A percentile compares a stretch with the other conserved stretches of the same genome.
phyloP scores from a whole-genome alignment of 2,329 filamentous ascomycete species.

The Penicillium griseofulvum region DNA sequence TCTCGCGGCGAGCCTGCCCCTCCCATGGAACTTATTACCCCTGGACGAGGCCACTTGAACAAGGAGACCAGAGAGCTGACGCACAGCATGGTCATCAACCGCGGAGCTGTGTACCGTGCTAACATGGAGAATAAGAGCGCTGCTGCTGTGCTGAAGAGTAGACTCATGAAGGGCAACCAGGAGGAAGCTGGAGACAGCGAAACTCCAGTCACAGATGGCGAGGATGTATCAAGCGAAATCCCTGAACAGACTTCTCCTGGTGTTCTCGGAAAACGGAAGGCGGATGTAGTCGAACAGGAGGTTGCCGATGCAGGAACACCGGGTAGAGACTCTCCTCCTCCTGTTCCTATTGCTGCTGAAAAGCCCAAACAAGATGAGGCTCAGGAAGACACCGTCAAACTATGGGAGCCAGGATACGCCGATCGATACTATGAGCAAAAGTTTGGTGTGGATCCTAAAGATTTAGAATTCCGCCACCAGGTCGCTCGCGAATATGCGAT shows the following conservation, averaged over 20 bases:
- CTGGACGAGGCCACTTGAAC: constrained; percentile 53
- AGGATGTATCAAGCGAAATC: constrained; percentile 26
- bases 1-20: constrained; percentile 33
- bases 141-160: constrained; percentile 80
- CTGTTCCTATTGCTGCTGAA: constrained; percentile 49
- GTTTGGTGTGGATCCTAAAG: constrained; percentile 77
- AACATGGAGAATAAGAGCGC: constrained; percentile 91
- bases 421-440: constrained; percentile 98
- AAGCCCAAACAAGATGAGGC: constrained; percentile 58
- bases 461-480: constrained; percentile 81
- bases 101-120: constrained; percentile 62
- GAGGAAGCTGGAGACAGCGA: constrained; percentile 19
- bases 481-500: constrained; percentile 92
- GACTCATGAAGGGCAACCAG: constrained; percentile 57
- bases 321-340: constrained; percentile 57
- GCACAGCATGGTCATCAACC: constrained; percentile 84
- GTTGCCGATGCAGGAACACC: constrained; percentile 55
- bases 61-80: constrained; percentile 64
- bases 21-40: constrained; percentile 58
- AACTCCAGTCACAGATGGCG: constrained; percentile 27
- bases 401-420: constrained; percentile 95
- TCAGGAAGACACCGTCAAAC: constrained; percentile 74
- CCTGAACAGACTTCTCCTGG: constrained; percentile 32
- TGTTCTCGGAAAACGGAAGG: constrained; percentile 59
- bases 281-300: constrained; percentile 63